These are phyloP conservation scores for Sugiyamaella chiloensis DNA, from an alignment of 805 yeast genomes.

Conservation along the genomic window DNA sequence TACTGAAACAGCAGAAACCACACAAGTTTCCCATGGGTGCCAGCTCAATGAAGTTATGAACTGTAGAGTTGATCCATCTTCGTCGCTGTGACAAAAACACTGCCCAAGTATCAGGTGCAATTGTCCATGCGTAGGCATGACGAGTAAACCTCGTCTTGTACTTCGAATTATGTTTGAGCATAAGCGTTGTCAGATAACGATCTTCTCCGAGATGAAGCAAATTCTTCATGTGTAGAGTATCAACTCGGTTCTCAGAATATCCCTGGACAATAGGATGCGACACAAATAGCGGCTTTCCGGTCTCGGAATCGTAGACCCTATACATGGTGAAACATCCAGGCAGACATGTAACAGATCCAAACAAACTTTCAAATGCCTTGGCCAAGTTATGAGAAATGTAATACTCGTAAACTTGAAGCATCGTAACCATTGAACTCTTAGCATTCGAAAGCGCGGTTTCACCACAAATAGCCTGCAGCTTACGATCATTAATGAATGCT, in stretches of 20 bases:
- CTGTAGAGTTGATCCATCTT: constrained; percentile 67
- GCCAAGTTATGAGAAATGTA: constrained; percentile 62
- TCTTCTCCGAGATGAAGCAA: constrained; percentile 62
- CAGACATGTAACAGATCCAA: constrained; percentile 62
- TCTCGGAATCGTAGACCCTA: constrained; percentile 51
- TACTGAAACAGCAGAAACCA: constrained; percentile 63
- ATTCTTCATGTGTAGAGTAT: constrained; percentile 58
- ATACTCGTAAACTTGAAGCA: constrained; percentile 62
- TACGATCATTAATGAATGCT: constrained; percentile 53
- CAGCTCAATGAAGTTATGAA: constrained; percentile 58
- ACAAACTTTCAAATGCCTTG: constrained; percentile 59
- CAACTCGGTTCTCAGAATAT: constrained; percentile 53
- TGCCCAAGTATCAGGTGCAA: constrained; percentile 56
- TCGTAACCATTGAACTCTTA: constrained; percentile 50
- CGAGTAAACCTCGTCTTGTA: constrained; percentile 54
- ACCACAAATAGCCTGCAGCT: constrained; percentile 59
- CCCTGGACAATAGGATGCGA: constrained; percentile 56
- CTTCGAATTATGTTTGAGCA: constrained; percentile 54
- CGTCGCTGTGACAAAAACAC: constrained; percentile 63
- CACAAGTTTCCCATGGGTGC: constrained; percentile 58
- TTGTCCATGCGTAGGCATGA: constrained; percentile 57
- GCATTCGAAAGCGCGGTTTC: constrained; percentile 58
- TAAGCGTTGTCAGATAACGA: constrained; percentile 53
- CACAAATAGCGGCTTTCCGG: constrained; percentile 59
- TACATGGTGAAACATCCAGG: constrained; percentile 65